phyloP scores from a whole-genome alignment of 208 protist genomes.

The Trypanosoma cruzi region DNA sequence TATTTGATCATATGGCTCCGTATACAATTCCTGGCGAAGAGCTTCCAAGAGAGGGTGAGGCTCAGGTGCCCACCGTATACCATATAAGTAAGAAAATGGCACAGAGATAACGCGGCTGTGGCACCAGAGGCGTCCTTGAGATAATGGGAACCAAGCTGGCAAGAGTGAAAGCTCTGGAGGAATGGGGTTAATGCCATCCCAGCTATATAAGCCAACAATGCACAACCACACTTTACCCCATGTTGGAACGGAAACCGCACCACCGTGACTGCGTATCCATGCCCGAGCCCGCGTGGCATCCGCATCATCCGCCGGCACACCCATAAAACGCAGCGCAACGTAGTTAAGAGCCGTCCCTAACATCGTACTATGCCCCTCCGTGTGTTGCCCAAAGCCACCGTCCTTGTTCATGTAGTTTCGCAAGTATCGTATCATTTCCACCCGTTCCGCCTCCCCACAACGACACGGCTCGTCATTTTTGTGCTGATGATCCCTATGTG shows the following conservation, averaged over 20 bases:
- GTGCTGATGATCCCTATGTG: constrained; percentile 42
- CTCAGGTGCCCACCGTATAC: constrained; percentile 62
- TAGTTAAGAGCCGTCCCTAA: constrained; percentile 97
- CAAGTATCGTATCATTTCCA: constrained; percentile 95
- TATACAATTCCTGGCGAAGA: constrained; percentile 93
- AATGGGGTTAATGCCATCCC: constrained; percentile 94
- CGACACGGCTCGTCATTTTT: constrained; percentile 42
- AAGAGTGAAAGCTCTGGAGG: constrained; percentile 95
- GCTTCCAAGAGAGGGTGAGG: constrained; percentile 58
- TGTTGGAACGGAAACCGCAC: constrained; percentile 90
- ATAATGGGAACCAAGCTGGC: constrained; percentile 92
- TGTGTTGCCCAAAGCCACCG: constrained; percentile 97
- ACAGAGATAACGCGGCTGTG: constrained; percentile 97
- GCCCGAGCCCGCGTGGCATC: constrained; percentile 49
- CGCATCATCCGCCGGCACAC: constrained; percentile 75
- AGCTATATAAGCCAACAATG: constrained; percentile 92
- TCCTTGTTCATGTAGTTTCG: constrained; percentile 94
- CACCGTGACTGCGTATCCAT: constrained; percentile 86
- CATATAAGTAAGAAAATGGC: constrained; percentile 97
- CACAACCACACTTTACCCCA: constrained; percentile 98
- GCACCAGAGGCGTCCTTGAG: constrained; percentile 93
- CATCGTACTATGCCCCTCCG: constrained; percentile 96
- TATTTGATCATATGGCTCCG: constrained; percentile 76
- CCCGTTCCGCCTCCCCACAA: constrained; percentile 52
- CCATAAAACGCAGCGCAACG: constrained; percentile 94